These are phyloP conservation scores for Gentiana macrophylla DNA, from an alignment of 257 asterid species.

Conservation along the genomic window DNA sequence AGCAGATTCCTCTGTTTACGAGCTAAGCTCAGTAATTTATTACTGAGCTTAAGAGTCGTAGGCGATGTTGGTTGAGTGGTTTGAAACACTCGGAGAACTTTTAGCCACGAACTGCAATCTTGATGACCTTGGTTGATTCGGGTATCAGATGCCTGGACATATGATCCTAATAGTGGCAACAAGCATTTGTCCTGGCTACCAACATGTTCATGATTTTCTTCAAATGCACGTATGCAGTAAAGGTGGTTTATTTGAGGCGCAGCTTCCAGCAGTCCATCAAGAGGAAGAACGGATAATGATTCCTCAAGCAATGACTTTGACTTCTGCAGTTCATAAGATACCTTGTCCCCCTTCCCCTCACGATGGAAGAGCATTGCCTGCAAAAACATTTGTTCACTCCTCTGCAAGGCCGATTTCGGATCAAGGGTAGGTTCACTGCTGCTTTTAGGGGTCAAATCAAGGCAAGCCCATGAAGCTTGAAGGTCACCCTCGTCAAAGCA, in stretches of 20 bases:
- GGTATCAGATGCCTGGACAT: constrained; percentile 58
- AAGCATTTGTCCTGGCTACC: constrained; percentile 36
- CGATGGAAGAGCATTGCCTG: constrained; percentile 85
- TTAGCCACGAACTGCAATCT: constrained; percentile 92
- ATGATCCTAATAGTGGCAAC: constrained; percentile 48
- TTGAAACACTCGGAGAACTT: constrained; percentile 75
- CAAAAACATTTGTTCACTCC: constrained; percentile 98
- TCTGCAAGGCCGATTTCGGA: constrained; percentile 88
- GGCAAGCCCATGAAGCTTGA: constrained; percentile 92
- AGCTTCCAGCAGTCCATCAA: constrained; percentile 83
- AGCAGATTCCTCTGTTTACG: constrained; percentile 75
- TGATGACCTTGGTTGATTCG: constrained; percentile 54
- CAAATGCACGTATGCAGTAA: constrained; percentile 75
- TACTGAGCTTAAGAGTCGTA: constrained; percentile 74
- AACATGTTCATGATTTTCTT: constrained; percentile 41
- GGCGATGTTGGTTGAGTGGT: constrained; percentile 51
- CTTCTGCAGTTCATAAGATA: constrained; percentile 64
- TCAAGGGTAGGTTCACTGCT: constrained; percentile 82
- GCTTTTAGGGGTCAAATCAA: constrained; percentile 95
- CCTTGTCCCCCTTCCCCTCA: constrained; percentile 76
- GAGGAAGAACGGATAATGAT: constrained; percentile 65
- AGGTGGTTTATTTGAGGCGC: constrained; percentile 75
- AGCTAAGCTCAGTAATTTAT: constrained; percentile 56
- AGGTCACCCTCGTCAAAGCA: constrained; percentile 83
- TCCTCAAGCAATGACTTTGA: constrained; percentile 82